A percentile compares a stretch with the other conserved stretches of the same genome.
phyloP scores from a whole-genome alignment of 1,284 basidiomycete genomes.

The Tylopilus orsonianus region DNA sequence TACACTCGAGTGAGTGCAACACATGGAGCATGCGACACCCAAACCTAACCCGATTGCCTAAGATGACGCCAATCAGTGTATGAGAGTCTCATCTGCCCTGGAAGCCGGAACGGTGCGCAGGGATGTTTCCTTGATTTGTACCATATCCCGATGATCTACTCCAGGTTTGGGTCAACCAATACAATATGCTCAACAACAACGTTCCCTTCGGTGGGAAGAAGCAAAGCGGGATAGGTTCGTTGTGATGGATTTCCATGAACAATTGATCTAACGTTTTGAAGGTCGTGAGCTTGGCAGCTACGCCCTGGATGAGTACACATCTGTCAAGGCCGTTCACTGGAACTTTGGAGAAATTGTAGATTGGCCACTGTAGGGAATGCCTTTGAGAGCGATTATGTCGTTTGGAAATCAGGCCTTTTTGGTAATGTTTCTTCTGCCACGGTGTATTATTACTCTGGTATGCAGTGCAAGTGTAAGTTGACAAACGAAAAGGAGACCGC shows the following conservation, averaged over 20 bases:
- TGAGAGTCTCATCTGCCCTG: slow-evolving; percentile 78
- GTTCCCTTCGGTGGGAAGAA: slow-evolving; percentile 96
- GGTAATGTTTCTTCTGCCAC: slow-evolving; percentile 1
- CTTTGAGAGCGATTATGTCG: background rate
- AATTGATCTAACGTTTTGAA: slow-evolving; percentile 30
- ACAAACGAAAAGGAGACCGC: slow-evolving; percentile 1
- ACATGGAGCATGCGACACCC: background rate
- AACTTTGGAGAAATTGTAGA: slow-evolving; percentile 80
- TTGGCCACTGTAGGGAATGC: slow-evolving; percentile 63
- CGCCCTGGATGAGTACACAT: slow-evolving; percentile 82
- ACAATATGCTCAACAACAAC: slow-evolving; percentile 77
- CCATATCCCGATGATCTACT: slow-evolving; percentile 11
- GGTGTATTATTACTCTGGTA: slow-evolving; percentile 4
- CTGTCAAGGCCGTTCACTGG: slow-evolving; percentile 86
- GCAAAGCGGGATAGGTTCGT: slow-evolving; percentile 65
- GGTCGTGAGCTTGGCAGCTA: slow-evolving; percentile 88
- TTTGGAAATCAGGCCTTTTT: slow-evolving; percentile 1
- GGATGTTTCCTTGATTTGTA: background rate
- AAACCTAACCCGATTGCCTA: slow-evolving; percentile 1
- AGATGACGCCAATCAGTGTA: slow-evolving; percentile 86
- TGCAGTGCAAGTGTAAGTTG: slow-evolving; percentile 24
- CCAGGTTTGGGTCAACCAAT: slow-evolving; percentile 89
- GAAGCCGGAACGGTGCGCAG: slow-evolving; percentile 79
- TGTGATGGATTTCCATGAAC: slow-evolving; percentile 18
- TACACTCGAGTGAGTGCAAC: slow-evolving; percentile 74